Base-by-base conservation (phyloP, 2,329 filamentous ascomycete species). In the Beauveria brongniartii region DNA sequence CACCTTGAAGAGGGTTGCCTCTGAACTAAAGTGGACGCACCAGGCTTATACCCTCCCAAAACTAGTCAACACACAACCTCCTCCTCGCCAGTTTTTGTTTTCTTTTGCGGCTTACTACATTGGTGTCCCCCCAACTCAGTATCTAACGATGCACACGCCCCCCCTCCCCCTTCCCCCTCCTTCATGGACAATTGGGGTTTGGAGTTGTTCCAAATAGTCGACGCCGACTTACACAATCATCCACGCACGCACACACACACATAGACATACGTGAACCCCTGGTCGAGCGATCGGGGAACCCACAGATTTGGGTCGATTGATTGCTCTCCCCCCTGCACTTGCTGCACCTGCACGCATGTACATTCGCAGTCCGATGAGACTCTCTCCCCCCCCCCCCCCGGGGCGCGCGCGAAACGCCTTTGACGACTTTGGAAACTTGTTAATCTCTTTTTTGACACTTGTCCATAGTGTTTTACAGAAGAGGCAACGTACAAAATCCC, bases 391-490 rank as follows among this genome's bases (percentile, higher is more conserved):
- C 48, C 46, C 14, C 44, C 24, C 40, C 43, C 22, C 28, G 6
- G n/a, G n/a, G n/a, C n/a, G 4, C 10, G 18, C 10, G 43, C 54
- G 20, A 59, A 58, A 28, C 40, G 26, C 37, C 40, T 41, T 53
- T 46, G 48, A 37, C 48, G 57, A 59, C 56, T 52, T 44, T 53
- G 50, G 22, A 51, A 61, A 61, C 59, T 56, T 57, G 59, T 47
- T 37, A 52, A 57, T 61, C 46, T 61, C 53, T 46, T 18, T 61
- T 61, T 57, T 61, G 52, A 61, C 52, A 57, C 53, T 44, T 43
- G 2, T 22, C 34, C 41, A 18, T 44, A 18, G 18, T 52, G 47
- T 52, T 52, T 34, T 30, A 20, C 14, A 16, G 34, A n/a, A 52
- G 6, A 54, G 30, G 18, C 2, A 4, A 60, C 24, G 26, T 30